Evolutionary conservation across 2,329 filamentous ascomycete species (phyloP), one percentile per base, ranked within the genome.

Genomic region (Diplodia scrobiculata): DNA sequence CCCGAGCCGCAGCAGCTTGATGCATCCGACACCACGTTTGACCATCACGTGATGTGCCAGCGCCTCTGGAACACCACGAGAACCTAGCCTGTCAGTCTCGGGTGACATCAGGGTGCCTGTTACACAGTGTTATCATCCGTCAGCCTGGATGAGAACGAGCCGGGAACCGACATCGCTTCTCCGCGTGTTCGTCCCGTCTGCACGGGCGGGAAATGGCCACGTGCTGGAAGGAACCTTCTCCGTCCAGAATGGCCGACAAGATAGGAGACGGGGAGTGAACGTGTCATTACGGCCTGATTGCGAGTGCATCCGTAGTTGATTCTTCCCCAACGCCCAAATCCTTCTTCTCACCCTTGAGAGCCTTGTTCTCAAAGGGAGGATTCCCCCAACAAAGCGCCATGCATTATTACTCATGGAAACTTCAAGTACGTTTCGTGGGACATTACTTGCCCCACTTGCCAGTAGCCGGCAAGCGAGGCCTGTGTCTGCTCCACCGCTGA

Each of bases 21-120:
- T 58, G 53, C 36, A 5, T 17, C 53, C 21, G 34, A 17, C 17
- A 19, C 21, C 17, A 9, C 9, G 4, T 27, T 5, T 10, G 21
- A 10, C 10, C 36, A 5, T n/a, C 58, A 36, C 58, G 58, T 62
- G 45, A 45, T 10, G 10, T 7, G 1, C 14, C 10, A 34, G 41
- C 58, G 21, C 19, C n/a, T 36, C 58, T 36, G 29, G 58, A 36
- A 50, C n/a, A 36, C 41, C 19, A 25, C 58, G 45, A 50, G 58
- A 62, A 51, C 13, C 10, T 29, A 25, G 11, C 13, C n/a, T n/a
- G 45, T 14, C 9, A 34, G 10, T 34, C 47, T 25, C 55, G 55
- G 17, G 58, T 36, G 58, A 36, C 58, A 50, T 62, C 45, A 50
- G n/a, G 25, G 38, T 32, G 38, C 4, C 45, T 19, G 45, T 62